A percentile compares a stretch with the other conserved stretches of the same genome.
Conservation (phyloP, 768 basidiomycete species). For the Paxillus ammoniavirescens region DNA sequence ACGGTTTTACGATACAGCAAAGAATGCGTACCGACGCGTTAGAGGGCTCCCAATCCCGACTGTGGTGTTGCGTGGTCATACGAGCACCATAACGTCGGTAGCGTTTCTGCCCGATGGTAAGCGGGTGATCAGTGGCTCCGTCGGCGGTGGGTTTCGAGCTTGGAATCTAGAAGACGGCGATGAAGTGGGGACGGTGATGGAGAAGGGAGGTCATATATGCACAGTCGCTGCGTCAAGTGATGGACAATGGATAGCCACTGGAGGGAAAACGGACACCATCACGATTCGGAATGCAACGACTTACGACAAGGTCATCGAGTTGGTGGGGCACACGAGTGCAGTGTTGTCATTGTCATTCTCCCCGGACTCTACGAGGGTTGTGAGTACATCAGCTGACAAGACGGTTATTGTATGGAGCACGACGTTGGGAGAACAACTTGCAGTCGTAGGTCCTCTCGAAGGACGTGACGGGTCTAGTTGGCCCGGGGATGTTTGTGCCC, state of each 20-base stretch:
- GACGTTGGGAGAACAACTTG: slow-evolving; percentile 1
- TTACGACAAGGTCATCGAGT: neutral
- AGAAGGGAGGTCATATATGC: neutral
- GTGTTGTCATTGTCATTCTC: slow-evolving; percentile 3
- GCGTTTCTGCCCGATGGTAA: neutral
- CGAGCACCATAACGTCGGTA: too few relatives aligned
- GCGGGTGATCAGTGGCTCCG: neutral
- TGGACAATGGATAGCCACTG: slow-evolving; percentile 14
- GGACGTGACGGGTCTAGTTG: slow-evolving; percentile 12
- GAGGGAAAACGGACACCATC: slow-evolving; percentile 13
- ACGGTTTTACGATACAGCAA: too few relatives aligned
- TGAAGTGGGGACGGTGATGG: neutral
- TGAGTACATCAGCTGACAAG: slow-evolving; percentile 17
- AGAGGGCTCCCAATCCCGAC: too few relatives aligned
- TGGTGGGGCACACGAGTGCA: neutral
- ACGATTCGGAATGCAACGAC: slow-evolving; percentile 6
- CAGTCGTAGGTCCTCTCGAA: slow-evolving; percentile 8
- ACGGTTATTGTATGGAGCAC: too few relatives aligned
- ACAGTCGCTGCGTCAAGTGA: slow-evolving; percentile 9
- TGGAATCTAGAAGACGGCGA: neutral
- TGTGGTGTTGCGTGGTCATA: too few relatives aligned
- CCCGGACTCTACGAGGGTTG: too few relatives aligned
- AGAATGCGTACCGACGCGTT: too few relatives aligned
- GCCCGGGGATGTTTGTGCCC: too few relatives aligned
- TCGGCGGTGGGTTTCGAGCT: neutral